Percentiles rank a stretch among this genome's conserved stretches.
Evolutionary conservation across 345 rosid genomes (phyloP).

Genomic region (Acer yangbiense): DNA sequence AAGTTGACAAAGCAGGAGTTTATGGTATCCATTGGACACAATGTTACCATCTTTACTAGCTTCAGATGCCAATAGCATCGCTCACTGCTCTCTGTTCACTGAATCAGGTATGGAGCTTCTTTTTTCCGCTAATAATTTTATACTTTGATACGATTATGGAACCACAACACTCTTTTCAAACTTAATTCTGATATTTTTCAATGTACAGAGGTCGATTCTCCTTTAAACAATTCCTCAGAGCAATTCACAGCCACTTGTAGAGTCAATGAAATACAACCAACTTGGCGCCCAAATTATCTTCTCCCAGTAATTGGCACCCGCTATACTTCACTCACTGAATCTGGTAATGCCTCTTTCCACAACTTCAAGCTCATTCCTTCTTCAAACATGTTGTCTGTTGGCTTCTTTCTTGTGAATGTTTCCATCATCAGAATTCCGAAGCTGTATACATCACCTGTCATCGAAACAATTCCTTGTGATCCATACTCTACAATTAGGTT

Average conservation of each 20-base stretch:
- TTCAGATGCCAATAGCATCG: no score
- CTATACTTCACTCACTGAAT: not conserved
- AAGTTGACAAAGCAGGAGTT: no score
- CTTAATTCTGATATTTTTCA: not conserved
- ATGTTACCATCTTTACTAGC: no score
- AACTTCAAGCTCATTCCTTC: conserved; percentile 19
- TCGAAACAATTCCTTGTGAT: conserved; percentile 20
- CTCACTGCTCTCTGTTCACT: no score
- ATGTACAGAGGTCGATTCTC: not conserved
- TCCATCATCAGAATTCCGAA: conserved; percentile 8
- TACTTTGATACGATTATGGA: no score
- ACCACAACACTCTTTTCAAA: no score
- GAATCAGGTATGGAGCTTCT: no score
- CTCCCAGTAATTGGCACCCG: conserved; percentile 13
- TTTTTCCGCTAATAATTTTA: no score
- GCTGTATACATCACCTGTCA: no score
- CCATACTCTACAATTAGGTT: conserved; percentile 20
- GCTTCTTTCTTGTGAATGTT: conserved; percentile 27
- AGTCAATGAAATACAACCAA: not conserved
- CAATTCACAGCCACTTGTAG: conserved; percentile 15
- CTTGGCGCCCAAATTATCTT: conserved; percentile 8
- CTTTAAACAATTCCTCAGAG: not conserved
- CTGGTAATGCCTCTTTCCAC: conserved; percentile 6
- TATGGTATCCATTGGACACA: no score
- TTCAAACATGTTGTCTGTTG: conserved; percentile 15